Evolutionary conservation across 495 filamentous ascomycete species (phyloP).

Genomic region (Talaromyces wortmannii): DNA sequence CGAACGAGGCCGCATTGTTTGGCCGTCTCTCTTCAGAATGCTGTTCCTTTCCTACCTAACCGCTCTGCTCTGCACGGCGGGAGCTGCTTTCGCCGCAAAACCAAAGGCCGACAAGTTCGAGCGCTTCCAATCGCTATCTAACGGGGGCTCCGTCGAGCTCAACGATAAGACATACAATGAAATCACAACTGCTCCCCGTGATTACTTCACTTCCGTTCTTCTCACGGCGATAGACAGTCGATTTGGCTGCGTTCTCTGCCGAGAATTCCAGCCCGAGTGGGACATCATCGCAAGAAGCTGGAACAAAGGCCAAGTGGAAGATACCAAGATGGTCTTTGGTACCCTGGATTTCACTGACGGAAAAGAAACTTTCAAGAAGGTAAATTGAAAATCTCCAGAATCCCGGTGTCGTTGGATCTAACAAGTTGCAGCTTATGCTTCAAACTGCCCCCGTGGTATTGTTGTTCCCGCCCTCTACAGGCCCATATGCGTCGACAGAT

Average conservation of each 20-base stretch:
- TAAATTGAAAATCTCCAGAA: conserved; percentile 18
- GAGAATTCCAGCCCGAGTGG: conserved; percentile 92
- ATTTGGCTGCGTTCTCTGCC: conserved; percentile 81
- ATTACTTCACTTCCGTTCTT: conserved; percentile 77
- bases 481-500: conserved; percentile 70
- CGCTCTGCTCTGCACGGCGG: conserved; percentile 44
- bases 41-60: conserved; percentile 46
- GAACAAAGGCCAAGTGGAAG: conserved; percentile 67
- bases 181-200: conserved; percentile 67
- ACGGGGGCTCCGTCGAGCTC: conserved; percentile 65
- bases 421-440: conserved; percentile 62
- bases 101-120: conserved; percentile 46
- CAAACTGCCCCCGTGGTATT: conserved; percentile 91
- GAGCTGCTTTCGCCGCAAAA: conserved; percentile 26
- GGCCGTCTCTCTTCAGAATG: conserved; percentile 24
- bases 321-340: conserved; percentile 68
- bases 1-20: neutral
- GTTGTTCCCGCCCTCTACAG: conserved; percentile 79
- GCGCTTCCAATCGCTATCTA: conserved; percentile 59
- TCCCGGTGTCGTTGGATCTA: neutral
- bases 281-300: conserved; percentile 83
- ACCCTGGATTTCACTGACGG: conserved; percentile 88
- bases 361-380: conserved; percentile 80
- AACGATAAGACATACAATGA: conserved; percentile 67
- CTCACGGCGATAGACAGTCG: conserved; percentile 81